These are phyloP conservation scores for Agapanthus africanus DNA, from an alignment of 106 monocot genomes.

Conservation along the genomic window DNA sequence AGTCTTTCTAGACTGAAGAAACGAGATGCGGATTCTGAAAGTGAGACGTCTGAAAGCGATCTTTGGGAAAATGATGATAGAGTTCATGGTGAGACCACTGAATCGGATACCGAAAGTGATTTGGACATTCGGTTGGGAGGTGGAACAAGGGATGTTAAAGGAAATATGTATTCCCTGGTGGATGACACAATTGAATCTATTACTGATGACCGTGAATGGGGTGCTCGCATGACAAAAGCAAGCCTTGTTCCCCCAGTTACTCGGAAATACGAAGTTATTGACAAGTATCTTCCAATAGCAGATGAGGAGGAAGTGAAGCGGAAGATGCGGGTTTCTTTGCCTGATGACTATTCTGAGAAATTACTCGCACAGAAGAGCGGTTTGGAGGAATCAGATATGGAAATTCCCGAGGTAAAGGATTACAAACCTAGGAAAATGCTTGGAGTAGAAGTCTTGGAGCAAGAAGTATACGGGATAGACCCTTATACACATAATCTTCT, in stretches of 20 bases:
- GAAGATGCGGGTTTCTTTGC: constrained; percentile 89
- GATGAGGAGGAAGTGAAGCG: constrained; percentile 83
- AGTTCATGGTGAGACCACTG: constrained; percentile 50
- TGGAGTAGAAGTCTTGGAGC: constrained; percentile 88
- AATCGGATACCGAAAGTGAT: too few relatives aligned
- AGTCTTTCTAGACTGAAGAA: constrained; percentile 78
- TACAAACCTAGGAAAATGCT: constrained; percentile 84
- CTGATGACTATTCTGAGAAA: constrained; percentile 87
- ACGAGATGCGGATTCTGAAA: constrained; percentile 55
- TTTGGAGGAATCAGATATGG: constrained; percentile 72
- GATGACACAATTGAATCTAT: constrained; percentile 53
- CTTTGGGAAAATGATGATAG: constrained; percentile 60
- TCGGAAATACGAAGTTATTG: constrained; percentile 95
- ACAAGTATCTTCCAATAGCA: constrained; percentile 77
- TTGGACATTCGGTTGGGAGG: constrained; percentile 33
- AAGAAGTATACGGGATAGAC: constrained; percentile 99
- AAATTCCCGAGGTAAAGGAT: constrained; percentile 98
- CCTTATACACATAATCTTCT: constrained; percentile 97
- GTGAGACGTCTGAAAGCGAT: constrained; percentile 74
- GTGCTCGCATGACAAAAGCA: constrained; percentile 99
- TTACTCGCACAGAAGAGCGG: constrained; percentile 67
- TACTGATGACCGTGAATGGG: constrained; percentile 91
- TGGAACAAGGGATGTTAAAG: constrained; percentile 33
- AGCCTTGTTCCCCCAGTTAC: constrained; percentile 96
- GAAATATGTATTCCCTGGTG: constrained; percentile 34